phyloP scores from a whole-genome alignment of 176 grass and related monocot species.

The Oryza nivara region DNA sequence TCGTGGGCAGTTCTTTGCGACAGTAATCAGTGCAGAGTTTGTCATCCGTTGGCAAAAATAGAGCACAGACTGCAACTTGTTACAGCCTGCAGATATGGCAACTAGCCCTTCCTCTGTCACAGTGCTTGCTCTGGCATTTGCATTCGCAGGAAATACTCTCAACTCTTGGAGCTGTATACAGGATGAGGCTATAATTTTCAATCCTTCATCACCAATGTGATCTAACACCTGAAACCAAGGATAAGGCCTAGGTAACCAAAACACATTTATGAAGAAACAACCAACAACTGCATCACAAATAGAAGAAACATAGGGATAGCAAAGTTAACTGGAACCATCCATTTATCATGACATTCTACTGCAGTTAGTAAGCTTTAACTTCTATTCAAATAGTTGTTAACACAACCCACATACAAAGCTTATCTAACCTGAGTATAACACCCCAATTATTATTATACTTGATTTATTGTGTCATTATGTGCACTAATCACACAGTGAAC shows the following conservation, averaged over 20 bases:
- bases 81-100: conserved; percentile 61
- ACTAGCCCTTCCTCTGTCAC: conserved; percentile 79
- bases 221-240: conserved; percentile 62
- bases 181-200: conserved; percentile 55
- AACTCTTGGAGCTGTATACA: conserved; percentile 69
- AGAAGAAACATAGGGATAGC: not conserved
- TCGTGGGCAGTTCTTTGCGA: conserved; percentile 60
- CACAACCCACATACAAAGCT: not conserved
- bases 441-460: not conserved
- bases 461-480: not conserved
- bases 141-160: conserved; percentile 52
- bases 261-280: not conserved
- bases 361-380: not conserved
- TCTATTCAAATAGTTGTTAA: conserved; percentile 7
- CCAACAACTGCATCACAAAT: not conserved
- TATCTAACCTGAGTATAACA: not conserved
- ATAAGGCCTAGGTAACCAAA: conserved; percentile 1
- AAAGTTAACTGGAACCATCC: conserved; percentile 12
- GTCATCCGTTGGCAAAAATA: conserved; percentile 79
- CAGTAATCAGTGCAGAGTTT: conserved; percentile 55
- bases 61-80: conserved; percentile 59
- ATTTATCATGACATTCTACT: not conserved
- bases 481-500: not conserved
- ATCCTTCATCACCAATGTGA: conserved; percentile 65
- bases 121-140: not conserved